Percentiles rank a stretch among this genome's conserved stretches.
Evolutionary conservation across 2,329 filamentous ascomycete genomes (phyloP).

Genomic region (Xylariaceae sp.): DNA sequence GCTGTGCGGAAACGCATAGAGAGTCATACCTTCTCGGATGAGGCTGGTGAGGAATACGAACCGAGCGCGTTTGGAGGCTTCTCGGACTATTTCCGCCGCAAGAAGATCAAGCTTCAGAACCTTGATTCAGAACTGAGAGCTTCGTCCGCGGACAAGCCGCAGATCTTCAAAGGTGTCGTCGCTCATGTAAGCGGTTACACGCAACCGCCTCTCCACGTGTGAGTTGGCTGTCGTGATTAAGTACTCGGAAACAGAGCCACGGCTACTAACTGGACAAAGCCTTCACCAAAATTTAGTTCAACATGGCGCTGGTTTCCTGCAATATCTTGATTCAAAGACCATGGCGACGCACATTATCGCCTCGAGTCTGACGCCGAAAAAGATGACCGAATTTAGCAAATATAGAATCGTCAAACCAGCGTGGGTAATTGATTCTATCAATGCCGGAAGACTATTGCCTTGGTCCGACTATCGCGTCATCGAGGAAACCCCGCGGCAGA

Average conservation of each 20-base stretch:
- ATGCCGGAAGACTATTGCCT: conserved; percentile 72
- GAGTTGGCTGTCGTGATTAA: conserved; percentile 25
- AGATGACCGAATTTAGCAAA: conserved; percentile 77
- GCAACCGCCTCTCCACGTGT: conserved; percentile 82
- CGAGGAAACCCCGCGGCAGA: conserved; percentile 79
- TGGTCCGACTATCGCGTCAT: conserved; percentile 84
- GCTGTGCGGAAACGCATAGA: conserved; percentile 59
- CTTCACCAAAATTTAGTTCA: conserved; percentile 83
- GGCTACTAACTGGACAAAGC: conserved; percentile 29
- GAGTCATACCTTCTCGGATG: conserved; percentile 68
- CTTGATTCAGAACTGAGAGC: conserved; percentile 78
- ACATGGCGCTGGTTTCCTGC: conserved; percentile 90
- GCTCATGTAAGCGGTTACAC: conserved; percentile 95
- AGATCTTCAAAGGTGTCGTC: conserved; percentile 86
- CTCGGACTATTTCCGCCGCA: conserved; percentile 85
- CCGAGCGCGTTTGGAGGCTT: conserved; percentile 85
- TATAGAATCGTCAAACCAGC: conserved; percentile 93
- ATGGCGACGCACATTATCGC: conserved; percentile 95
- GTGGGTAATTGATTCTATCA: conserved; percentile 88
- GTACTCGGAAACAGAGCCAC: neutral
- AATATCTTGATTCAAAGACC: conserved; percentile 93
- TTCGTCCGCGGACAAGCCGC: conserved; percentile 63
- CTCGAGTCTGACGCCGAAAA: conserved; percentile 85
- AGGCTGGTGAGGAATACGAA: conserved; percentile 87
- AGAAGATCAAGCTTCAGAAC: conserved; percentile 97